Conservation (phyloP, 495 filamentous ascomycete species). For the Wilcoxina mikolae region DNA sequence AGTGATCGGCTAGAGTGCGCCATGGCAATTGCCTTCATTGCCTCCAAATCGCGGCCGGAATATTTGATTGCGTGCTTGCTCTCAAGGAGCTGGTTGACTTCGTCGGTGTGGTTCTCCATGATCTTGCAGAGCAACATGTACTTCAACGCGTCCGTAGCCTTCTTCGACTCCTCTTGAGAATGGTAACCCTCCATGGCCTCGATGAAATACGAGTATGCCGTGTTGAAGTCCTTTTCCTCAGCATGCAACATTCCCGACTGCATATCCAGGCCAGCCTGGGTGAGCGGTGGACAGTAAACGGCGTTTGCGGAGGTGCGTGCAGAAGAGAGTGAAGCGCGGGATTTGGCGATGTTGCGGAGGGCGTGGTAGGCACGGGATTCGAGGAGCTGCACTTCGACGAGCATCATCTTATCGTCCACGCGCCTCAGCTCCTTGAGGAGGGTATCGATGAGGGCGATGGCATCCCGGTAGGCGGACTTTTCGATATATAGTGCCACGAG, state of each 20-base stretch:
- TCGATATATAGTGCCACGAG: constrained; percentile 88
- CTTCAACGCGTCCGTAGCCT: constrained; percentile 83
- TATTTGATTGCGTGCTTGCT: constrained; percentile 94
- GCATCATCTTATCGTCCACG: constrained; percentile 91
- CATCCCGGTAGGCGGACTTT: constrained; percentile 91
- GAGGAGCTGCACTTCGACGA: constrained; percentile 97
- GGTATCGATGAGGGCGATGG: constrained; percentile 87
- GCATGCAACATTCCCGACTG: constrained; percentile 97
- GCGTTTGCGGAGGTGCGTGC: constrained; percentile 88
- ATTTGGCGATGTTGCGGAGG: constrained; percentile 90
- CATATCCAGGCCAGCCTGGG: constrained; percentile 96
- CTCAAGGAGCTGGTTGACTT: constrained; percentile 81
- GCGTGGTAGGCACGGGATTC: constrained; percentile 96
- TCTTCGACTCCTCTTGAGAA: constrained; percentile 68
- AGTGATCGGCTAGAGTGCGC: constrained; percentile 87
- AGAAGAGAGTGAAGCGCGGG: constrained; percentile 82
- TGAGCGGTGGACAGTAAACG: constrained; percentile 87
- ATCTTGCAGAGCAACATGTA: constrained; percentile 99
- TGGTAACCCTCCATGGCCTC: constrained; percentile 96
- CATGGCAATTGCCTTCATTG: constrained; percentile 95
- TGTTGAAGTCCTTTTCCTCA: constrained; percentile 97
- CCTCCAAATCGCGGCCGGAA: constrained; percentile 82
- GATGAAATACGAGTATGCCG: constrained; percentile 96
- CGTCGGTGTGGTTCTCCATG: constrained; percentile 93
- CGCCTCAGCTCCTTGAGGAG: constrained; percentile 92